These are phyloP conservation scores for Protomyces macrosporus DNA, from an alignment of 1,139 yeast genomes.

Conservation along the genomic window DNA sequence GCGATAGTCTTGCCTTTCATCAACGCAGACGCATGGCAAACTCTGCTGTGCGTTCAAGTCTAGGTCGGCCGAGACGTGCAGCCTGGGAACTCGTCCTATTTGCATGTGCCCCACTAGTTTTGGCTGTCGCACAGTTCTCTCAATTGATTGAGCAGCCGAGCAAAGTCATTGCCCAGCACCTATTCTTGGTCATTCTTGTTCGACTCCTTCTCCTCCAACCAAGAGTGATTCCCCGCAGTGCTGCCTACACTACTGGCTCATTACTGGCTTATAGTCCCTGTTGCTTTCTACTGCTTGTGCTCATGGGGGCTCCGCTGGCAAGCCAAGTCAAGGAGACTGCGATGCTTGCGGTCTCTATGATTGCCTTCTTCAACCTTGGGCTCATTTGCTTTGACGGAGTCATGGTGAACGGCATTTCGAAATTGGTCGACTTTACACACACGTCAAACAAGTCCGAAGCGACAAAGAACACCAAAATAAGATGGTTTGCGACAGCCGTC, in stretches of 20 bases:
- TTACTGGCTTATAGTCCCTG: constrained; percentile 2
- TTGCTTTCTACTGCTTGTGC: background rate
- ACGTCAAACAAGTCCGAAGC: background rate
- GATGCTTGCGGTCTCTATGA: background rate
- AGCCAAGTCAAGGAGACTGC: constrained; percentile 1
- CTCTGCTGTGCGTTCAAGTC: too few relatives aligned
- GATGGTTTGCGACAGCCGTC: constrained; percentile 39
- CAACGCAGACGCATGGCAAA: too few relatives aligned
- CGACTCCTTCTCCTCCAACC: background rate
- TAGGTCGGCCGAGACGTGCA: too few relatives aligned
- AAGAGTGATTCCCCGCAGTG: background rate
- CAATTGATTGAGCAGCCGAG: background rate
- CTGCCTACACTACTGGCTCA: background rate
- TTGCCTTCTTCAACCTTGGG: background rate
- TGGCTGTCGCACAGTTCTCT: background rate
- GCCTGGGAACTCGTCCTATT: background rate
- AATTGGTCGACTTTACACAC: background rate
- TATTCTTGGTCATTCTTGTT: background rate
- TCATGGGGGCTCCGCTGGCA: constrained; percentile 24
- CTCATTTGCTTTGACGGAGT: background rate
- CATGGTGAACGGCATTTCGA: too few relatives aligned
- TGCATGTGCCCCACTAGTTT: background rate
- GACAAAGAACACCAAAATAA: background rate
- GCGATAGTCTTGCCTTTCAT: too few relatives aligned
- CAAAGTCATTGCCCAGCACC: background rate